Evolutionary conservation across 2,329 filamentous ascomycete genomes (phyloP).

Genomic region (Aspergillus quadricinctus): DNA sequence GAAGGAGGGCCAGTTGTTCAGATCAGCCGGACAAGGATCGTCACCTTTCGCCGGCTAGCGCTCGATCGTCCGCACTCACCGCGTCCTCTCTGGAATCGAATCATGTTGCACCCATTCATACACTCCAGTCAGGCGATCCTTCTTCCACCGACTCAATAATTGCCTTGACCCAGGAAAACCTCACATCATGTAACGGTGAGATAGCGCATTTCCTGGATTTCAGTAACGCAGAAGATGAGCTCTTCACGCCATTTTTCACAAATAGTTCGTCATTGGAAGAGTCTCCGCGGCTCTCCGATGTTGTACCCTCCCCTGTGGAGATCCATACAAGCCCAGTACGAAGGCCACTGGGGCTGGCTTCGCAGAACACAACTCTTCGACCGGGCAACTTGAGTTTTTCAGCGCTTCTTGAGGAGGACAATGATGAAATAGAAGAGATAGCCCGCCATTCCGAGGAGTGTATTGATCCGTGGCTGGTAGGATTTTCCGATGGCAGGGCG

Average conservation of each 20-base stretch:
- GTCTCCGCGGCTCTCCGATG: conserved; percentile 16
- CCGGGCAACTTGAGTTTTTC: conserved; percentile 26
- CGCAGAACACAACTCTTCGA: conserved; percentile 6
- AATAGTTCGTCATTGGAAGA: conserved; percentile 9
- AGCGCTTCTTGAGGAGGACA: conserved; percentile 29
- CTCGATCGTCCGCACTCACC: neutral
- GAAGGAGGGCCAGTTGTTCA: neutral
- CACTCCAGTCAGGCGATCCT: neutral
- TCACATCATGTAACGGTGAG: conserved; percentile 7
- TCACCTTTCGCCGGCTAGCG: neutral
- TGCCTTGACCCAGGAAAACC: conserved; percentile 4
- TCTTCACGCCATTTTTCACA: conserved; percentile 6
- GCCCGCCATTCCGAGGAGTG: conserved; percentile 37
- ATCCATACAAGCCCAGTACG: conserved; percentile 5
- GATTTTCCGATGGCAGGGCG: conserved; percentile 32
- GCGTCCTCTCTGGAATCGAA: neutral
- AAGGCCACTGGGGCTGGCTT: conserved; percentile 1
- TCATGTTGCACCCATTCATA: neutral
- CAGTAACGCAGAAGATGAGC: conserved; percentile 10
- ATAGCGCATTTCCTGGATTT: neutral
- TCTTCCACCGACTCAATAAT: neutral
- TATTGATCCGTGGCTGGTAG: conserved; percentile 34
- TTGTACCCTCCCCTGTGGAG: conserved; percentile 5
- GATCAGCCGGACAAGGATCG: neutral
- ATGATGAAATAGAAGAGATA: conserved; percentile 55